Percentiles rank a stretch among this genome's conserved stretches.
Conservation (phyloP, 768 basidiomycete genomes). For the Tricholoma matsutake region DNA sequence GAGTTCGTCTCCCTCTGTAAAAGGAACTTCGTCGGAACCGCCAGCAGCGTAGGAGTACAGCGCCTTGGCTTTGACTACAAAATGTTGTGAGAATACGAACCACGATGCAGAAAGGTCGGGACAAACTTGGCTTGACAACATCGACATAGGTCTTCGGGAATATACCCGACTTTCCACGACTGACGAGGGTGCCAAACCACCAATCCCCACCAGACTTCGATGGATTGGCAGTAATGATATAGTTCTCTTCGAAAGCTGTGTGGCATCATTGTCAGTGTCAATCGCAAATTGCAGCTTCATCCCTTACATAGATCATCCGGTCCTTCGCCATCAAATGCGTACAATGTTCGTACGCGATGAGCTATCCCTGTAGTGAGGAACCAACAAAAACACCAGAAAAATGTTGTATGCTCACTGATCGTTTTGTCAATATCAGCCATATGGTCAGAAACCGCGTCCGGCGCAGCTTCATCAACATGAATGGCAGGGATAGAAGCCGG, state of each 20-base stretch:
- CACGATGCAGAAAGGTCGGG: neutral
- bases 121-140: constrained; percentile 63
- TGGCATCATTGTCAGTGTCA: neutral
- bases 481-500: constrained; percentile 48
- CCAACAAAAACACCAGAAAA: neutral
- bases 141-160: constrained; percentile 91
- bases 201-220: constrained; percentile 86
- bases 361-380: constrained; percentile 38
- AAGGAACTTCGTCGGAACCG: constrained; percentile 80
- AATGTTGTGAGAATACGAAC: constrained; percentile 7
- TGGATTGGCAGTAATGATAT: constrained; percentile 76
- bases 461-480: constrained; percentile 45
- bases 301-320: constrained; percentile 82
- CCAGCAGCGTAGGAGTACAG: constrained; percentile 72
- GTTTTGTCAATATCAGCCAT: constrained; percentile 73
- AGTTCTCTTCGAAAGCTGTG: constrained; percentile 76
- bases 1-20: constrained; percentile 76
- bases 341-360: constrained; percentile 75
- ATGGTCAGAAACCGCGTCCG: constrained; percentile 42
- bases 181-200: constrained; percentile 83
- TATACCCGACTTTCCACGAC: constrained; percentile 71
- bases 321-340: constrained; percentile 82
- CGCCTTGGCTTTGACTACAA: constrained; percentile 67
- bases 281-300: neutral
- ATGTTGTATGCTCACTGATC: constrained; percentile 42